Evolutionary conservation across 2,329 filamentous ascomycete genomes (phyloP), one percentile per base, ranked within the genome.

Genomic region (Botrytis porri): DNA sequence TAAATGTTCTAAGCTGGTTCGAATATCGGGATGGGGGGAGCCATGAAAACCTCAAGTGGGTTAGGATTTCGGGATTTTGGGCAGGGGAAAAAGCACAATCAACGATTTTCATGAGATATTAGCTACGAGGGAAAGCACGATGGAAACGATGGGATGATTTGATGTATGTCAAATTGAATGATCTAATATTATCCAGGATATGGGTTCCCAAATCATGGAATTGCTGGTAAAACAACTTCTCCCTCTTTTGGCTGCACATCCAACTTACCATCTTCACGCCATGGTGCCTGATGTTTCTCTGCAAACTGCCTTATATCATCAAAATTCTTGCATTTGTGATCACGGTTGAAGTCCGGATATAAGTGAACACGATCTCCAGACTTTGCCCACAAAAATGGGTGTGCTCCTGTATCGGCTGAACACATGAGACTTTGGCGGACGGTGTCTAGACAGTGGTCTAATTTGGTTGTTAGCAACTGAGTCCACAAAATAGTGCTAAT

Each of bases 371-470:
- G 79, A 14, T 80, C 74, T 20, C 76, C 76, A 51, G 86, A 82
- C 75, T 84, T 84, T 51, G 86, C 82, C 86, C 86, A 88, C 22
- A 88, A 80, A 73, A 88, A 86, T 1, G 85, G 86, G 0, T 88
- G 80, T 1, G 88, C 82, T 3, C 85, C 86, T 22, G 85, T 82
- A 73, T 88, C 86, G 0, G 84, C 81, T 3, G 82, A 84, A 76
- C 86, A 89, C 85, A 88, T 88, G 29, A 89, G 79, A 69, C 87
- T 84, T 76, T 88, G 86, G 22, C 86, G 83, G 65, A 88, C 73
- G 35, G 86, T 85, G 73, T 88, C 86, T 12, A 88, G 79, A 74
- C 86, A 88, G 74, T 88, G 86, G 3, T 85, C 84, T 70, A 10
- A 32, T 22, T 6, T 32, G 22, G 18, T 48, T 39, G 7, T 70